Conservation (phyloP, 2,329 filamentous ascomycete species). For the Ceratocystis albifundus region DNA sequence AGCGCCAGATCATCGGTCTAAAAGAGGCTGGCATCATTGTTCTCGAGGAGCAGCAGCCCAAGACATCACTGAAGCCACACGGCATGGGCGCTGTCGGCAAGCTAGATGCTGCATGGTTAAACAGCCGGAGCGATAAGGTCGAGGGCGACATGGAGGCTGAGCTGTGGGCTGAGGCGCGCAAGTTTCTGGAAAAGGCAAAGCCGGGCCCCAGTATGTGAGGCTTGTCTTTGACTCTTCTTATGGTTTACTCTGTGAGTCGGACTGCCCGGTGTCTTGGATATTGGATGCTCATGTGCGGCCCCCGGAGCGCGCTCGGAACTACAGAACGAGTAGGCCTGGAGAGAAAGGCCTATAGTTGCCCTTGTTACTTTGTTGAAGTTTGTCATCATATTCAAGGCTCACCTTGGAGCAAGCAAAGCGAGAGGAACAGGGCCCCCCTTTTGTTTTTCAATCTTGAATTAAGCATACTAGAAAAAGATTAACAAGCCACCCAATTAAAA, state of each 20-base stretch:
- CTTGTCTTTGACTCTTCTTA: neutral
- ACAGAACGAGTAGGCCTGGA: neutral
- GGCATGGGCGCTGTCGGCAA: conserved; percentile 45
- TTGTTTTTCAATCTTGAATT: neutral
- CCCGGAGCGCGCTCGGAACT: neutral
- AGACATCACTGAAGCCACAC: conserved; percentile 40
- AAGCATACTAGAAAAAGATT: conserved; percentile 8
- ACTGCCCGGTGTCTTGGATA: too few relatives aligned
- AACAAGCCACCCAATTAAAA: conserved; percentile 8
- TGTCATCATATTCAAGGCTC: neutral
- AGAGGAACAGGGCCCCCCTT: neutral
- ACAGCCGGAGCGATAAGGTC: conserved; percentile 71
- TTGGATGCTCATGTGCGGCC: too few relatives aligned
- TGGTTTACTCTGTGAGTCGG: neutral
- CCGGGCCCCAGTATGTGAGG: conserved; percentile 11
- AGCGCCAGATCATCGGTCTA: conserved; percentile 57
- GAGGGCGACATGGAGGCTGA: conserved; percentile 76
- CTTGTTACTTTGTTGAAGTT: neutral
- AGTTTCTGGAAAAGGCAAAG: conserved; percentile 31
- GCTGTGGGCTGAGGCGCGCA: conserved; percentile 47
- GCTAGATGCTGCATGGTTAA: conserved; percentile 80
- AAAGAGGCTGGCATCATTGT: conserved; percentile 70
- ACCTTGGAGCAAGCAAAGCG: neutral
- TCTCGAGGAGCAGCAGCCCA: conserved; percentile 27
- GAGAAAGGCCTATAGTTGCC: neutral